Evolutionary conservation across 768 basidiomycete genomes (phyloP), one percentile per base, ranked within the genome.

Genomic region (Fibroporia radiculosa): DNA sequence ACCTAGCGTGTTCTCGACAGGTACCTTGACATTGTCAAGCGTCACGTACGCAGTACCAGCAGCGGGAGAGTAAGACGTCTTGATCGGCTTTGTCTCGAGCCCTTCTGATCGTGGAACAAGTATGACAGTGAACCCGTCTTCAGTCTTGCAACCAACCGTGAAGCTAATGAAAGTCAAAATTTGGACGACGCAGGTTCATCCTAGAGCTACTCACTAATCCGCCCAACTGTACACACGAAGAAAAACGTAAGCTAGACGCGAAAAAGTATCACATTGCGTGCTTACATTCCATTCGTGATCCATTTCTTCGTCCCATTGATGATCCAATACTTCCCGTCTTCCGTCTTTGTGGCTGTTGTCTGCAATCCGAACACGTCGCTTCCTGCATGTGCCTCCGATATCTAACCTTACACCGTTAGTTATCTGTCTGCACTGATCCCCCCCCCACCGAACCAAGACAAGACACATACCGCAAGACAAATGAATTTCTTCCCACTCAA

Each of bases 221-320:
- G 59, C 58, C 48, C 59, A 64, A 44, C 61, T 55, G 57, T 40
- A 56, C 51, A 28, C 13, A 33, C 45, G 6, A 19, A 35, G 42
- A 48, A 48, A 36, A n/a, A 22, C 26, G 13, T 23, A 23, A 16
- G 12, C 28, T 27, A 11, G 4, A 25, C 25, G 19, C 23, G 29
- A 14, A 35, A 24, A 26, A 10, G 2, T 8, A 1, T 12, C 19
- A 29, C 19, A 1, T 12, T 5, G 11, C 35, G 18, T 31, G 59
- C 70, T 67, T 47, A 77, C 71, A 72, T 77, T 61, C 80, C 80
- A 56, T 87, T 87, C 23, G 83, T 84, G 54, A 86, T 85, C 83
- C 83, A 87, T 63, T 88, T 87, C 75, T 90, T 90, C 53, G 80
- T 83, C 48, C 84, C 91, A 53, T 85, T 88, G 56, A 93, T 80